phyloP scores from a whole-genome alignment of 2,329 filamentous ascomycete species.

The Epichloe coenophiala region DNA sequence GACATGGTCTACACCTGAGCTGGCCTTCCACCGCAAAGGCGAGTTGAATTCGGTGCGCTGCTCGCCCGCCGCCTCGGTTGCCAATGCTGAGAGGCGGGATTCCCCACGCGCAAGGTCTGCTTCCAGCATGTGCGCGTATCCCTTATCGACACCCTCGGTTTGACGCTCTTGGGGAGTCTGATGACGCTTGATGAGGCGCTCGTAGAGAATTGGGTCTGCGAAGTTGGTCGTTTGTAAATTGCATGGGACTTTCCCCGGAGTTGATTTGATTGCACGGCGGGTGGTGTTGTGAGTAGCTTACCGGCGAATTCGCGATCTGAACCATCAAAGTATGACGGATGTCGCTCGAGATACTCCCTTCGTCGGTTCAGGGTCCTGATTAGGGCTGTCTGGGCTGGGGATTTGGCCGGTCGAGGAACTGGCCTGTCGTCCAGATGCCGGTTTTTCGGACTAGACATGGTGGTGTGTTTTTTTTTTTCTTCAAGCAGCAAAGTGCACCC shows the following conservation, averaged over 20 bases:
- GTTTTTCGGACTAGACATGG: neutral
- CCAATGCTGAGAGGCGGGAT: slow-evolving; percentile 51
- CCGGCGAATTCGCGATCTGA: slow-evolving; percentile 42
- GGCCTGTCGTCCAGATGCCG: slow-evolving; percentile 19
- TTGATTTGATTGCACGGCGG: too few species aligned
- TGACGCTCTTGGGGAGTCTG: slow-evolving; percentile 62
- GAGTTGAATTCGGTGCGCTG: neutral
- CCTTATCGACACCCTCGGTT: slow-evolving; percentile 57
- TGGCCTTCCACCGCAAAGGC: neutral
- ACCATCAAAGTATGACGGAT: slow-evolving; percentile 56
- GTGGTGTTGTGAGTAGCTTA: slow-evolving; percentile 15
- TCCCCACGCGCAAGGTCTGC: slow-evolving; percentile 69
- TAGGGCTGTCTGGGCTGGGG: slow-evolving; percentile 26
- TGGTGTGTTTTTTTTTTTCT: neutral
- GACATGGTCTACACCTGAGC: slow-evolving; percentile 2
- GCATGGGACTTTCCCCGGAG: too few species aligned
- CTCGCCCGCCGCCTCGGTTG: slow-evolving; percentile 6
- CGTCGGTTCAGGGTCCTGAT: slow-evolving; percentile 61
- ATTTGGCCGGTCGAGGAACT: slow-evolving; percentile 29
- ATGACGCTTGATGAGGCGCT: slow-evolving; percentile 64
- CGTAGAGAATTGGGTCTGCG: slow-evolving; percentile 66
- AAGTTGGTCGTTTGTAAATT: too few species aligned
- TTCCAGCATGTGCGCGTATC: slow-evolving; percentile 67
- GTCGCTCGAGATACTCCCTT: slow-evolving; percentile 58
- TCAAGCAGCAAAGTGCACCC: too few species aligned